Evolutionary conservation across 116 monocot genomes (phyloP), one percentile per base, ranked within the genome.

Genomic region (Thalassia testudinum): DNA sequence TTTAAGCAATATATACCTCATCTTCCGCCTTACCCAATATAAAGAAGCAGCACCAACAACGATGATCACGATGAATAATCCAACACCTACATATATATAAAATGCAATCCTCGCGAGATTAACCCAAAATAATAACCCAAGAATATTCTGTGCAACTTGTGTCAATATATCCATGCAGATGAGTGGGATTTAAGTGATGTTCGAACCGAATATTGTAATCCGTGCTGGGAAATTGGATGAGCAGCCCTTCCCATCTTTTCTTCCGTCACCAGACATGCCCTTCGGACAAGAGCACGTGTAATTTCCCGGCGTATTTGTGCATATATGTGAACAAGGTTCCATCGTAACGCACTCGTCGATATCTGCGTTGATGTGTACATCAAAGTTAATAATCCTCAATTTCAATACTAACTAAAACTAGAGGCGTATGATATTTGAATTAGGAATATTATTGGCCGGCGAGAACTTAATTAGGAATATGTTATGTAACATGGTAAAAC

Each of bases 1-100:
- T 27, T 57, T 70, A 28, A 72, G 66, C 45, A 70, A 7, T 0
- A 67, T 68, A 56, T 61, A 52, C 21, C 68, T 26, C 20, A 53
- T 29, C 29, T 58, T 49, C 8, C 59, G 26, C 26, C 71, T 23
- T 15, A 51, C 55, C 5, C 50, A 56, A 24, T 71, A 64, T 37
- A 59, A 52, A 64, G 65, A 58, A n/a, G 62, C 37, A 3, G 53
- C 61, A 37, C 50, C 61, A 1, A 66, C 0, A 1, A 78, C 13
- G 19, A 63, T 51, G 7, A 30, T 27, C 8, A 16, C 59, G 26
- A 77, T 24, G 12, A 49, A 63, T 12, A 72, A 21, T 37, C 58
- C 24, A 49, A 27, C 20, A 37, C 50, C 66, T 65, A 55, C 11
- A 19, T 21, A 26, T 17, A 26, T n/a, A 4, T 37, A 51, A 10